phyloP scores from a whole-genome alignment of 805 yeast species.

The Starmerella geochares region DNA sequence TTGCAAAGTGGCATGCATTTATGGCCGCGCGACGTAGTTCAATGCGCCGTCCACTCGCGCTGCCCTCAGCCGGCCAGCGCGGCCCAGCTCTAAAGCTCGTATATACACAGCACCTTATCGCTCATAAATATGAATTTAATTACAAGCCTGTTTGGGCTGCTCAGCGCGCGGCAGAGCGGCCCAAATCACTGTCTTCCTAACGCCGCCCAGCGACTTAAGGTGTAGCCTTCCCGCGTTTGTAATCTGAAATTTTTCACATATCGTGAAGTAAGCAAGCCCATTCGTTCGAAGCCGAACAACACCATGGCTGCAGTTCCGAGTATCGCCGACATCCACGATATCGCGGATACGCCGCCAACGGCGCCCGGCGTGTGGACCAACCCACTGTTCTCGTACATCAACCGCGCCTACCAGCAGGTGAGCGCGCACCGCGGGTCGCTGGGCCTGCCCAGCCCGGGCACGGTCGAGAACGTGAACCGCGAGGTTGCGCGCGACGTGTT shows the following conservation, averaged over 20 bases:
- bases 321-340: constrained; percentile 19
- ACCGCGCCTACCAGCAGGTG: constrained; percentile 17
- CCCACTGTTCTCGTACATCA: constrained; percentile 21
- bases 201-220: neutral
- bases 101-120: no score
- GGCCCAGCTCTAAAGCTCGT: no score
- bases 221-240: constrained; percentile 5
- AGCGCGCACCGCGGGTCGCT: constrained; percentile 66
- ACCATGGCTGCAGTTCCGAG: constrained; percentile 12
- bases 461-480: constrained; percentile 83
- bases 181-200: no score
- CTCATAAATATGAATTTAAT: neutral
- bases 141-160: no score
- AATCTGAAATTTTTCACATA: constrained; percentile 17
- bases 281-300: neutral
- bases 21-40: neutral
- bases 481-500: constrained; percentile 93
- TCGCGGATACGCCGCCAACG: constrained; percentile 21
- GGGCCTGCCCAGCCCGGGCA: constrained; percentile 84
- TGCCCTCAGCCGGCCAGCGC: neutral
- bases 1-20: no score
- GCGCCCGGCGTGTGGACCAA: constrained; percentile 24
- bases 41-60: neutral
- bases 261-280: constrained; percentile 6
- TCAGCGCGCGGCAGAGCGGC: no score